A percentile compares a stretch with the other conserved stretches of the same genome.
phyloP scores from a whole-genome alignment of 495 filamentous ascomycete genomes.

The Neurospora tetrasperma region DNA sequence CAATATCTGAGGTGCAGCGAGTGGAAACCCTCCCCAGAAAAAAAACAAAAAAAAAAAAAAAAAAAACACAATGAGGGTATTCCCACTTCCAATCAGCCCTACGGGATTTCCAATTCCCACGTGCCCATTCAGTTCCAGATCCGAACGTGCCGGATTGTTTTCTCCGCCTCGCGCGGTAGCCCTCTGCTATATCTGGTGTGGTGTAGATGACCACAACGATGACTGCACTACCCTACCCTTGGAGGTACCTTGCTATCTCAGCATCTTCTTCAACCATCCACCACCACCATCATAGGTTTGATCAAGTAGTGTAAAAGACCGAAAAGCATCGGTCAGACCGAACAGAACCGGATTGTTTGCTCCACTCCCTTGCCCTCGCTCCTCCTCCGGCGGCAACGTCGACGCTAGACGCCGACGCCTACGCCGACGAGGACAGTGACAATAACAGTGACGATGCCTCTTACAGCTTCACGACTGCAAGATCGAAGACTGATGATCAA shows the following conservation, averaged over 20 bases:
- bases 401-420: background rate
- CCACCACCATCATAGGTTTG: no score
- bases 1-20: no score
- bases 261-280: no score
- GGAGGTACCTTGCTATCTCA: background rate
- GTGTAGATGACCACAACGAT: background rate
- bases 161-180: background rate
- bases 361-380: background rate
- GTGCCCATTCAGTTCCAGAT: background rate
- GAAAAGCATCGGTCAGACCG: background rate
- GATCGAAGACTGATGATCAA: background rate
- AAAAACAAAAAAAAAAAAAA: background rate
- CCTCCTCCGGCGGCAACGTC: background rate
- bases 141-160: background rate
- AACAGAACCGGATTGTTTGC: background rate
- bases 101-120: background rate
- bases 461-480: background rate
- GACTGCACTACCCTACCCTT: background rate
- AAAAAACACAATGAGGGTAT: background rate
- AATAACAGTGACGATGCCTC: background rate
- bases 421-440: background rate
- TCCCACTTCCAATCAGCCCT: background rate
- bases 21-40: no score
- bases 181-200: no score
- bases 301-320: no score